Percentiles rank a stretch among this genome's conserved stretches.
These are phyloP conservation scores for Colletotrichum sp. DNA, from an alignment of 2,329 filamentous ascomycete species.

Conservation along the genomic window DNA sequence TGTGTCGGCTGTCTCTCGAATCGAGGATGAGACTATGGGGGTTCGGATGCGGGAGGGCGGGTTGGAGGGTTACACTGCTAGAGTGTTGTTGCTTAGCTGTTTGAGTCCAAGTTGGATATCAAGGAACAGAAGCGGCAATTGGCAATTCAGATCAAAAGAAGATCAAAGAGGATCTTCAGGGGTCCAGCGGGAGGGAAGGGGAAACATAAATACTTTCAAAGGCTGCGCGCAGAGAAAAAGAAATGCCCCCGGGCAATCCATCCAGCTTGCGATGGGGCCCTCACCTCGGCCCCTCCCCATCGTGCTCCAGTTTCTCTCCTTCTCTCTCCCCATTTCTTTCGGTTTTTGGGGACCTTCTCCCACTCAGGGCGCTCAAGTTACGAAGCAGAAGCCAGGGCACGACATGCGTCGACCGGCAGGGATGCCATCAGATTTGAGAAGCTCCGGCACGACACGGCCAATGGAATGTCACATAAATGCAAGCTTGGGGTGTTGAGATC, in stretches of 20 bases:
- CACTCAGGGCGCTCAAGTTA: slow-evolving; percentile 15
- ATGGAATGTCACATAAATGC: slow-evolving; percentile 6
- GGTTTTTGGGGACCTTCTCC: background rate
- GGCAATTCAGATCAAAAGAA: slow-evolving; percentile 7
- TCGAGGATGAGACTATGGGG: background rate
- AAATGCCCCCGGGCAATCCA: background rate
- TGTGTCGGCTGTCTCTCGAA: slow-evolving; percentile 24
- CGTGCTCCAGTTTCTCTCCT: background rate
- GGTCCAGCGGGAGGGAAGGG: background rate
- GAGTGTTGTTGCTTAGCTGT: background rate
- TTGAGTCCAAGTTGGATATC: background rate
- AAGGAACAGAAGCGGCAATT: background rate
- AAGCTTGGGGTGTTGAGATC: slow-evolving; percentile 17
- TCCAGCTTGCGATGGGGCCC: background rate
- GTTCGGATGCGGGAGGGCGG: background rate
- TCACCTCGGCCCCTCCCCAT: slow-evolving; percentile 15
- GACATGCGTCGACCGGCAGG: slow-evolving; percentile 9
- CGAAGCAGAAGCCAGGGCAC: slow-evolving; percentile 17
- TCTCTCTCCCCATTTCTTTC: background rate
- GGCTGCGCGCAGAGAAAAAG: background rate
- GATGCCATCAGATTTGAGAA: slow-evolving; percentile 6
- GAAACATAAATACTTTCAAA: slow-evolving; percentile 5
- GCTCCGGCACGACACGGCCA: slow-evolving; percentile 5
- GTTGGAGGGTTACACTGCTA: background rate
- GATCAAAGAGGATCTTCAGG: background rate